Base-by-base conservation (phyloP, 1,284 basidiomycete species). In the Quambalaria eucalypti region DNA sequence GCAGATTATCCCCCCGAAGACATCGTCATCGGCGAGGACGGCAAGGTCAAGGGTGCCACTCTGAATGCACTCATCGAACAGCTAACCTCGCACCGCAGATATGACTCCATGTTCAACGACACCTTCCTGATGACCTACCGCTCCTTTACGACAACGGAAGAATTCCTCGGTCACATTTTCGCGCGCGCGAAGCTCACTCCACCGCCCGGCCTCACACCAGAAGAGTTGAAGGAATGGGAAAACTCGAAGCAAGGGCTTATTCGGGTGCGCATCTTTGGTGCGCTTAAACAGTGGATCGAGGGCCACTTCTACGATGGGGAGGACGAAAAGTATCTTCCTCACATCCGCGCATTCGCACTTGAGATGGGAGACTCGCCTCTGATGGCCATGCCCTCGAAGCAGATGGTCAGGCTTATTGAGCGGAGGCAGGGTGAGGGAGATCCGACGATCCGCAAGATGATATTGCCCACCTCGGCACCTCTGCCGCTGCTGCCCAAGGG, bases 81-180 rank as follows among this genome's bases (percentile, higher is more conserved):
- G 5, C 78, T 97, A 55, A 97, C 93, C 1, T 85, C 88, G 30
- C 93, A 98, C 75, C 64, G 71, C 44, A 51, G 54, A 26, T 70
- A 64, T 42, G 90, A 92, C 74, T 80, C 84, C 0, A 83, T 84
- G 5, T 98, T 89, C 78, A 88, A 85, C 74, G 87, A 88, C 74
- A 87, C 91, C 1, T 99, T 98, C 82, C 77, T 98, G 60, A 87
- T 96, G 82, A 98, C 95, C 1, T 96, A 91, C 80, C 90, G 92
- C 65, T 93, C 90, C 0, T 98, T 98, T 76, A 90, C 89, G 14
- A 86, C 85, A 1, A 80, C 90, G 19, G 82, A 89, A 54, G 86
- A 90, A 57, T 78, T 98, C 23, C 86, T 97, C 56, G 85, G 90
- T 51, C 79, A 89, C n/a, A 82, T 99, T 26, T 82, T 88, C 9